Evolutionary conservation across 257 asterid genomes (phyloP), one percentile per base, ranked within the genome.

Genomic region (Sherardia arvensis): DNA sequence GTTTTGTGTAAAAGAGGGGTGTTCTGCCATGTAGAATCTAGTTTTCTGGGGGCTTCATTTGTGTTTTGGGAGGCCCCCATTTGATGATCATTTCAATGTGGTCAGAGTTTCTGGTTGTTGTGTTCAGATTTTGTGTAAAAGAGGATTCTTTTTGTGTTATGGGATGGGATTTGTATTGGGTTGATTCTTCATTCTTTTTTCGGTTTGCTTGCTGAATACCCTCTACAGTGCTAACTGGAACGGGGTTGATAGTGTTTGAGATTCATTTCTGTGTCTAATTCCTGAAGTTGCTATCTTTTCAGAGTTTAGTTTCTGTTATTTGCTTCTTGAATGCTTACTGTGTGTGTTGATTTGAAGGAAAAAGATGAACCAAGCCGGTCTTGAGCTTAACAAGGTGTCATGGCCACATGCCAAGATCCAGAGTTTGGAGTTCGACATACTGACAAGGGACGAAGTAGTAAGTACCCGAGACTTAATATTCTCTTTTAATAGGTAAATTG

Each of bases 401-500:
- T 83, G 75, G 69, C 59, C 78, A 18, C 62, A 74, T 48, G 90
- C 80, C 51, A 66, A 74, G 30, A 70, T 90, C 70, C 85, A 32
- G 80, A 85, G 90, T 64, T 73, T 93, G 66, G 74, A 7, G 70
- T 83, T 93, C 51, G 62, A 64, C 70, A 85, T 85, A 66, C 74
- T 93, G 67, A 76, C 95, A 2, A 88, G 81, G 75, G 78, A 79
- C 54, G 99, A 90, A 69, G 95, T 96, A 9, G 99, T 93, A 80
- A 82, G 96, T 75, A 64, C 61, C 64, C 23, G 61, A 47, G 26
- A 23, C 48, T 76, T 40, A 18, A 45, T 18, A 1, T 25, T n/a
- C 10, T 18, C 26, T 49, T 20, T n/a, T 5, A 18, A 7, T 20
- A 15, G 14, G 26, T 43, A 49, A 23, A 3, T 15, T 20, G 51